phyloP scores from a whole-genome alignment of 345 rosid species.

The Populus deltoides region DNA sequence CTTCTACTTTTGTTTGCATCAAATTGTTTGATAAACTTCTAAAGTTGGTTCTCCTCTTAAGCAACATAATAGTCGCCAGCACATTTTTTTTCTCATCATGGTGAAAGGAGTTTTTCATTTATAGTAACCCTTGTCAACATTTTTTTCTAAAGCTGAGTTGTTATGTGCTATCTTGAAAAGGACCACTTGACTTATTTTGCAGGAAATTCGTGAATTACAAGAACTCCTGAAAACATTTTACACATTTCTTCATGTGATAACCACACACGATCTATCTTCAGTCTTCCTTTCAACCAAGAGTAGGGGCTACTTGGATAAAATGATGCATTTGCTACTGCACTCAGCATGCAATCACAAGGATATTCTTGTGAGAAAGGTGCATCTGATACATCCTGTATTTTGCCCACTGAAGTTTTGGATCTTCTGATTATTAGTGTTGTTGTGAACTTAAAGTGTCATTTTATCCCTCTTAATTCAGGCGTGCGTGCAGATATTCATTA shows the following conservation, averaged over 20 bases:
- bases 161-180: neutral
- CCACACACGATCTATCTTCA: slow-evolving; percentile 77
- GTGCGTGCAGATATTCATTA: slow-evolving; percentile 85
- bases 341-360: slow-evolving; percentile 79
- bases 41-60: too few relatives aligned
- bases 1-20: neutral
- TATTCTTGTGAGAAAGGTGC: slow-evolving; percentile 70
- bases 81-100: neutral
- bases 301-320: slow-evolving; percentile 44
- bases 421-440: slow-evolving; percentile 1
- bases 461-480: slow-evolving; percentile 42
- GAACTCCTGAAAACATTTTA: slow-evolving; percentile 84
- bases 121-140: neutral
- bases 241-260: slow-evolving; percentile 83
- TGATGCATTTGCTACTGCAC: slow-evolving; percentile 67
- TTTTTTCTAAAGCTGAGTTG: neutral
- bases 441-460: slow-evolving; percentile 4
- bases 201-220: slow-evolving; percentile 86
- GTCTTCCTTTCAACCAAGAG: slow-evolving; percentile 74
- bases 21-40: neutral
- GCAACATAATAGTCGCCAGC: neutral
- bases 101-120: neutral
- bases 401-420: neutral
- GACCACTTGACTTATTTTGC: slow-evolving; percentile 9
- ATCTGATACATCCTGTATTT: slow-evolving; percentile 11